Conservation (phyloP, 2,329 filamentous ascomycete species). For the Pseudogymnoascus sp. region DNA sequence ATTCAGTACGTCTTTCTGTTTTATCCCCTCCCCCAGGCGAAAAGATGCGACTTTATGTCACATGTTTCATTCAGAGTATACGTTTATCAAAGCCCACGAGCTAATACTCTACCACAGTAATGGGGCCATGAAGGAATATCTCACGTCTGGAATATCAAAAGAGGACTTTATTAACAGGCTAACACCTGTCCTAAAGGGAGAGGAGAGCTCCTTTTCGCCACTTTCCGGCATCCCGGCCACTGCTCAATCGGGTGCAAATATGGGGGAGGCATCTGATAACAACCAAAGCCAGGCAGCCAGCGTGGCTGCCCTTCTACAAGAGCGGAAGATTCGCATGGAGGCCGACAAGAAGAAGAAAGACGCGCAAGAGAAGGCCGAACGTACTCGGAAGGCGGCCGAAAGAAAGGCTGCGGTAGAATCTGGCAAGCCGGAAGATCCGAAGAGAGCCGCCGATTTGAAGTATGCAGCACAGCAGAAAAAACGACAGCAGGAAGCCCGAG, state of each 20-base stretch:
- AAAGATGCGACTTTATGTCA: not conserved
- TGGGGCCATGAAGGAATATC: conserved; percentile 68
- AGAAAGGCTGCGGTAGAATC: conserved; percentile 35
- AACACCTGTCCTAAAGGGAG: conserved; percentile 30
- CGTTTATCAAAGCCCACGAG: not conserved
- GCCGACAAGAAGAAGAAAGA: conserved; percentile 39
- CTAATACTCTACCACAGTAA: conserved; percentile 39
- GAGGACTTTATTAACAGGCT: conserved; percentile 58
- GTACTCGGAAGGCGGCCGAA: conserved; percentile 36
- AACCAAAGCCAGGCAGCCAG: conserved; percentile 4
- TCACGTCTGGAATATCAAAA: conserved; percentile 53
- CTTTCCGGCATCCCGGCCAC: not conserved
- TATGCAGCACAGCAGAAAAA: conserved; percentile 48
- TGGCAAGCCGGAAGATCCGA: conserved; percentile 29
- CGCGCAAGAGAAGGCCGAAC: conserved; percentile 28
- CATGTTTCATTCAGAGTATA: not conserved
- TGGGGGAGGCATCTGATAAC: conserved; percentile 9
- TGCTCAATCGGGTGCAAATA: not conserved
- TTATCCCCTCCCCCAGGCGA: not conserved
- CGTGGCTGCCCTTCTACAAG: conserved; percentile 36
- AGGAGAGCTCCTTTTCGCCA: not conserved
- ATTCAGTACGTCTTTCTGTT: conserved; percentile 49
- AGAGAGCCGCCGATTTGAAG: conserved; percentile 34
- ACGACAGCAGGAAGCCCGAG: conserved; percentile 54
- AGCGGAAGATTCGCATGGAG: conserved; percentile 40